phyloP scores from a whole-genome alignment of 345 rosid species.

The Lumnitzera littorea region DNA sequence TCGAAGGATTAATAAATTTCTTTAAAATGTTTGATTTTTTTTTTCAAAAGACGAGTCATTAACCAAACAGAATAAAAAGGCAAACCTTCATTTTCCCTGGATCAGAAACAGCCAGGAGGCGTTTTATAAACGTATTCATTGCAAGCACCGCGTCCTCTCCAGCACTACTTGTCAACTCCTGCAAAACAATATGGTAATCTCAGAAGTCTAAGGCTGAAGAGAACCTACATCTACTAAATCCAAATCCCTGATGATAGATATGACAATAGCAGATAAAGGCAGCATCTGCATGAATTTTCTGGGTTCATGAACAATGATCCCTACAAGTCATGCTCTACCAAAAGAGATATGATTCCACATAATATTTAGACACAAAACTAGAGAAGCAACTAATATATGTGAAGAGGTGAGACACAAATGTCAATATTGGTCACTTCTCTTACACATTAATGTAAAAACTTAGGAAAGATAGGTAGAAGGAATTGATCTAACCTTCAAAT shows the following conservation, averaged over 20 bases:
- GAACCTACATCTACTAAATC: background rate
- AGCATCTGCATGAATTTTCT: too few species aligned
- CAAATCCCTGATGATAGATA: background rate
- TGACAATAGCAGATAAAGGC: background rate
- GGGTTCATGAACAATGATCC: too few species aligned
- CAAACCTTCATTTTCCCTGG: conserved; percentile 81
- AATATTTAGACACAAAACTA: too few species aligned
- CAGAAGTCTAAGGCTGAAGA: background rate
- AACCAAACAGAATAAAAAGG: conserved; percentile 2
- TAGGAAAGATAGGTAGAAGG: background rate
- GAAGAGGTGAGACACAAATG: too few species aligned
- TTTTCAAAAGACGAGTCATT: too few species aligned
- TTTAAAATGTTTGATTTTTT: too few species aligned
- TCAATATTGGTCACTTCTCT: too few species aligned
- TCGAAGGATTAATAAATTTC: too few species aligned
- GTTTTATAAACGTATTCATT: conserved; percentile 87
- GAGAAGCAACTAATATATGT: too few species aligned
- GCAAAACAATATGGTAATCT: conserved; percentile 5
- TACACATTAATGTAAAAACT: background rate
- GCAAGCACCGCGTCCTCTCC: conserved; percentile 94
- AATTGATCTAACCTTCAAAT: conserved; percentile 58
- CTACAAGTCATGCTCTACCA: too few species aligned
- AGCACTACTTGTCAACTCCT: conserved; percentile 92
- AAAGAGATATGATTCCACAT: too few species aligned
- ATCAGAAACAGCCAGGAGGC: conserved; percentile 84